Evolutionary conservation across 495 filamentous ascomycete species (phyloP), one percentile per base, ranked within the genome.

Genomic region (Immersiella caudata): DNA sequence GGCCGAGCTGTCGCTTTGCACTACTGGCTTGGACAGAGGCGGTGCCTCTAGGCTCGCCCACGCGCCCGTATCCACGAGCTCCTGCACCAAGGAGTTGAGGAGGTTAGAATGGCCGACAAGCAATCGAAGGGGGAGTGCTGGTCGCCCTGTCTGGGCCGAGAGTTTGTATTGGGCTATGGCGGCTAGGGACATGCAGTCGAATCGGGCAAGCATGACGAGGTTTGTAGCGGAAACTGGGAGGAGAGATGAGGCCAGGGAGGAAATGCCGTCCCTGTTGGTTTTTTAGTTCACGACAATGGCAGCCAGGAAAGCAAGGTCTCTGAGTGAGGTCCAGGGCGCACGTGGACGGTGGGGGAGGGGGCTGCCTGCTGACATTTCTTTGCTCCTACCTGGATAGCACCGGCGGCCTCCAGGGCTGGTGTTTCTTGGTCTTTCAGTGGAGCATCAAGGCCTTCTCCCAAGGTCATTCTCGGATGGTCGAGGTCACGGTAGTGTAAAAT

Each of bases 341-440:
- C 29, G 29, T 33, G 29, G 29, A 33, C 29, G 49, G 49, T 18
- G 49, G 49, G 49, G 49, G 49, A 12, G 49, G 49, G 49, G 49
- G 49, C 49, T 52, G 49, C 49, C 49, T 52, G 49, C 49, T 55
- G 52, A 22, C 52, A 55, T 55, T 55, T 55, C 52, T 55, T 55
- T 55, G 52, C 52, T 55, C 52, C 52, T 55, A 55, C 52, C 52
- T 55, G 52, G 52, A 55, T 22, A 22, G 52, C 52, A 55, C 52
- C 52, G 52, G 52, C 52, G 52, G 52, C 52, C 52, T 55, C 52
- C 52, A 55, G 20, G 52, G 52, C 52, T 55, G 52, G 52, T 55
- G 52, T 55, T 55, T 55, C 52, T 55, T 55, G 52, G 52, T 55
- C 52, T 55, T 55, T 55, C 52, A 55, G 52, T 55, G 52, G 52